phyloP scores from a whole-genome alignment of 2,329 filamentous ascomycete species.

The Setomelanomma holmii region DNA sequence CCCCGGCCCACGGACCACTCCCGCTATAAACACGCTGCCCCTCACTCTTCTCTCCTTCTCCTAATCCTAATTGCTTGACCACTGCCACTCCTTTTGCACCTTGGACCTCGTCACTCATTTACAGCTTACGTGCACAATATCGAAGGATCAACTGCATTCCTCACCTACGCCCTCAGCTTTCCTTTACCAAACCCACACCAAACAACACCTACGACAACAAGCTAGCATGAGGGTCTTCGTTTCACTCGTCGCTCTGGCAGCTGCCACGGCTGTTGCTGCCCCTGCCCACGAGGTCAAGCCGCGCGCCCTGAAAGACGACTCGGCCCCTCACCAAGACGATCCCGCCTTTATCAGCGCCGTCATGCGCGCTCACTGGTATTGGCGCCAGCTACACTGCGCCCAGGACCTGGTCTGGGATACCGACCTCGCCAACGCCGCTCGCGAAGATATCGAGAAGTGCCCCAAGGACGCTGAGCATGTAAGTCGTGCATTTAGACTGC shows the following conservation, averaged over 20 bases:
- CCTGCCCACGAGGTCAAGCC: constrained; percentile 22
- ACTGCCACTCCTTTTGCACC: constrained; percentile 10
- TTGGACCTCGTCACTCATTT: constrained; percentile 9
- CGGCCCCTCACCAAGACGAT: constrained; percentile 36
- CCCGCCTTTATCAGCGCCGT: constrained; percentile 39
- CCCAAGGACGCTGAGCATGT: constrained; percentile 36
- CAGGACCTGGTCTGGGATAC: constrained; percentile 44
- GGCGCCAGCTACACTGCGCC: constrained; percentile 45
- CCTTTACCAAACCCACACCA: constrained; percentile 1
- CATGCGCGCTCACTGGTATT: constrained; percentile 47
- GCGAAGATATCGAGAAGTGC: constrained; percentile 34
- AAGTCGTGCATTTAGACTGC: constrained; percentile 6
- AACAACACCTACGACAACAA: constrained; percentile 1
- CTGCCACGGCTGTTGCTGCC: constrained; percentile 30
- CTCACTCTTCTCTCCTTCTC: constrained; percentile 6
- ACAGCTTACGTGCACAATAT: constrained; percentile 18
- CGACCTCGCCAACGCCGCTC: constrained; percentile 33
- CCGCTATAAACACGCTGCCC: constrained; percentile 14
- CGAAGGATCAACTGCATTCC: constrained; percentile 20
- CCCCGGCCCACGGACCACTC: constrained; percentile 8
- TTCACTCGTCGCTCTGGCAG: constrained; percentile 25
- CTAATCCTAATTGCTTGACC: constrained; percentile 1
- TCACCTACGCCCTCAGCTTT: constrained; percentile 15
- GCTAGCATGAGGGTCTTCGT: constrained; percentile 37
- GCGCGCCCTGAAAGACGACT: constrained; percentile 24